phyloP scores from a whole-genome alignment of 345 rosid genomes.

The Noccaea caerulescens region DNA sequence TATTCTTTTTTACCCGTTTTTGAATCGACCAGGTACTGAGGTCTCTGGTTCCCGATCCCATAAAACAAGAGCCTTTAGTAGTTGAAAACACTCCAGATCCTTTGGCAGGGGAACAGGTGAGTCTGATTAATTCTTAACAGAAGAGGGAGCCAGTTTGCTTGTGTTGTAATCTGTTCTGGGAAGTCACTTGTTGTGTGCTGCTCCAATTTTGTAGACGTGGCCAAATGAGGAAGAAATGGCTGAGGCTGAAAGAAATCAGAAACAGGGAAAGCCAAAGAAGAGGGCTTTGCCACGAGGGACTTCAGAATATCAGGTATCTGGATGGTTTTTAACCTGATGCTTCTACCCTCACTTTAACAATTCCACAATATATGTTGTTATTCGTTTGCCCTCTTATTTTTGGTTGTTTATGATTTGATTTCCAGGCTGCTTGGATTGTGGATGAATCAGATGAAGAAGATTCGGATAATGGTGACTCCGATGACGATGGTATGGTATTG shows the following conservation, averaged over 20 bases:
- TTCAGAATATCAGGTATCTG: slow-evolving; percentile 87
- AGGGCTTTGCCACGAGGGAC: slow-evolving; percentile 81
- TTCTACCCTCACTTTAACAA: slow-evolving; percentile 6
- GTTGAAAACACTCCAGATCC: slow-evolving; percentile 86
- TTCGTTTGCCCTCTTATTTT: background rate
- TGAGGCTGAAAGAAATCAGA: slow-evolving; percentile 55
- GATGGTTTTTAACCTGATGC: background rate
- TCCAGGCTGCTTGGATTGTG: slow-evolving; percentile 97
- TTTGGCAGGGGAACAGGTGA: slow-evolving; percentile 92
- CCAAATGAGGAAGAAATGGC: slow-evolving; percentile 96
- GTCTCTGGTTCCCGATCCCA: slow-evolving; percentile 63
- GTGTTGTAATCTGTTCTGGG: slow-evolving; percentile 22
- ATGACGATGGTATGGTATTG: slow-evolving; percentile 77
- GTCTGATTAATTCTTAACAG: slow-evolving; percentile 14
- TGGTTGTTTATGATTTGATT: slow-evolving; percentile 17
- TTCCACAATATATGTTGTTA: background rate
- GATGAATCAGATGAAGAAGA: slow-evolving; percentile 73
- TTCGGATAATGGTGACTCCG: slow-evolving; percentile 53
- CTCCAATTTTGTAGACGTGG: slow-evolving; percentile 73
- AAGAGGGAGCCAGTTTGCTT: slow-evolving; percentile 3
- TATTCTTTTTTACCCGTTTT: slow-evolving; percentile 10
- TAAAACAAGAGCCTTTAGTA: slow-evolving; percentile 71
- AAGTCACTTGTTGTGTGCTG: slow-evolving; percentile 27
- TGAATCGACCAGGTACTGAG: slow-evolving; percentile 57
- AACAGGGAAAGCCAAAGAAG: slow-evolving; percentile 60